These are phyloP conservation scores for Globisporangium solare DNA, from an alignment of 352 stramenopile species.

Conservation along the genomic window DNA sequence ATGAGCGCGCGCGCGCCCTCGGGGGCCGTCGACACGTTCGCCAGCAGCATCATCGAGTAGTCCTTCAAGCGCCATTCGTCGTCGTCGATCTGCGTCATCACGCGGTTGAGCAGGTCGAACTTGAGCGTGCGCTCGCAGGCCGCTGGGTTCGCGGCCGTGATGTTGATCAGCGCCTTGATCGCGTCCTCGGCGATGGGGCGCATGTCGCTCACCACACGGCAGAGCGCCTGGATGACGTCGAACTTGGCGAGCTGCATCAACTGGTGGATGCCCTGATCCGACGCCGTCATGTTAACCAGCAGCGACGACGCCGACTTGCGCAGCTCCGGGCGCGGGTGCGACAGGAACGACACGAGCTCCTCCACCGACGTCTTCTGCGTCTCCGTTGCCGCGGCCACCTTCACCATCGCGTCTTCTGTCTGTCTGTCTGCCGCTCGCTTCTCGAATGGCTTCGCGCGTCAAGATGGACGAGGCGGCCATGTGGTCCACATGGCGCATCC, in stretches of 20 bases:
- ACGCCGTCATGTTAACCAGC: constrained; percentile 79
- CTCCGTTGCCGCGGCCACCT: constrained; percentile 29
- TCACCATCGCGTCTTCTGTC: constrained; percentile 25
- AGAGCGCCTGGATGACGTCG: constrained; percentile 75
- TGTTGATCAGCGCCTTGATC: constrained; percentile 85
- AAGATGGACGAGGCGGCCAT: not conserved
- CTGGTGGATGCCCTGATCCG: constrained; percentile 74
- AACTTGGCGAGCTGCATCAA: constrained; percentile 66
- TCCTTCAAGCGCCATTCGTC: constrained; percentile 79
- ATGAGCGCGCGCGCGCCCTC: constrained; percentile 66
- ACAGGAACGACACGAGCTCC: constrained; percentile 80
- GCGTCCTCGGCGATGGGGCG: constrained; percentile 79
- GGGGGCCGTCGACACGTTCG: constrained; percentile 73
- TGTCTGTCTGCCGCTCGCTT: not conserved
- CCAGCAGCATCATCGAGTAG: constrained; percentile 86
- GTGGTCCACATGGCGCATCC: too few species aligned
- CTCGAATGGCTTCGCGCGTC: constrained; percentile 8
- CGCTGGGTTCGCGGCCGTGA: constrained; percentile 65
- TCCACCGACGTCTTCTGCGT: constrained; percentile 70
- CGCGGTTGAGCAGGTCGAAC: constrained; percentile 76
- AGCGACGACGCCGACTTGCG: constrained; percentile 82
- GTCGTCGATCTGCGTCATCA: constrained; percentile 84
- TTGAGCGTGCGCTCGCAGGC: constrained; percentile 72
- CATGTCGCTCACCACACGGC: constrained; percentile 78
- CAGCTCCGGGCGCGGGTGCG: constrained; percentile 75